Base-by-base conservation (phyloP, 2,329 filamentous ascomycete species). In the Aspergillus fischeri region DNA sequence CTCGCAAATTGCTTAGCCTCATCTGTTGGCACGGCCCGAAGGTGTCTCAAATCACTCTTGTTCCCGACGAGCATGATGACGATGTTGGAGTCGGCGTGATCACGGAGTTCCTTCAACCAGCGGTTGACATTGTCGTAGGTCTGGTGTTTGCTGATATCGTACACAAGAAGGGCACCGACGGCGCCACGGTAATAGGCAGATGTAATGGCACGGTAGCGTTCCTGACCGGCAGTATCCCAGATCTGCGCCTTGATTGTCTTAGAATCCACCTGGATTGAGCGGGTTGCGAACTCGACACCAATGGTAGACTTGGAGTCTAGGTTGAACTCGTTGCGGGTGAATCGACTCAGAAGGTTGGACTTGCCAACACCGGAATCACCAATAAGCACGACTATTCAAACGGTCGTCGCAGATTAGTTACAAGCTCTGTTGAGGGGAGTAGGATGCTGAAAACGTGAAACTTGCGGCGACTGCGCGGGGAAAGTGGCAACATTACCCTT, bases 201-300 rank as follows among this genome's bases (percentile, higher is more conserved):
- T 68, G 94, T 99, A 77, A 99, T 99, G 76, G 94, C 94, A 75
- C 95, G 91, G 83, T 97, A 99, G 77, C 94, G 89, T 81, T 99
- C 94, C 82, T 99, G 94, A 67, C 94, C 94, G 66, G 94, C 94
- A 58, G 94, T 99, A 82, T 99, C 94, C 94, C 95, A 99, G 73
- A 99, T 99, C 83, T 99, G 94, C 69, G 94, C 94, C 85, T 99
- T 99, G 87, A 99, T 99, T 64, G 94, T 99, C 86, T 99, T 99
- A 74, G 90, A 90, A 80, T 99, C 94, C 72, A 99, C 94, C 80
- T 97, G 93, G 76, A 99, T 99, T 67, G 92, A 97, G 64, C 94
- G 88, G 68, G 94, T 99, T 70, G 95, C 94, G 77, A 99, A 99
- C 81, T 99, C 94, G 77, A 99, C 94, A 71, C 94, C 94, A 80